phyloP scores from a whole-genome alignment of 2,329 filamentous ascomycete genomes.

The Cytospora chrysosperma region DNA sequence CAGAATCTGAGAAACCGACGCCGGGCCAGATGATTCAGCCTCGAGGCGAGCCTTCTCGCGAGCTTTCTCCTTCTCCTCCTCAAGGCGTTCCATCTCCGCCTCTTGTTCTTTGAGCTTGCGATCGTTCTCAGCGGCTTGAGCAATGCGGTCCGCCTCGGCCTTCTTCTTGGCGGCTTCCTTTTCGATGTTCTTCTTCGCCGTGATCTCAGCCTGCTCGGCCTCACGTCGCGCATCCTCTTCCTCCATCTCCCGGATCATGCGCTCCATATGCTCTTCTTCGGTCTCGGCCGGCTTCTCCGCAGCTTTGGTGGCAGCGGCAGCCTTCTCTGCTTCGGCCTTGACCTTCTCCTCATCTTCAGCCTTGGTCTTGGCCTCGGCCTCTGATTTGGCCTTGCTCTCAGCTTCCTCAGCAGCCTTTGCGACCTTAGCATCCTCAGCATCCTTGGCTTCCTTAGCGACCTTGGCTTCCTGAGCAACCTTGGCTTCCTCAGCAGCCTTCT shows the following conservation, averaged over 20 bases:
- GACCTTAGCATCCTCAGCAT: slow-evolving; percentile 36
- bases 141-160: slow-evolving; percentile 43
- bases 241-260: slow-evolving; percentile 63
- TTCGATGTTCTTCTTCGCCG: slow-evolving; percentile 42
- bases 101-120: slow-evolving; percentile 71
- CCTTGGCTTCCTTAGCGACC: slow-evolving; percentile 33
- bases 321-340: slow-evolving; percentile 38
- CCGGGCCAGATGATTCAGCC: slow-evolving; percentile 45
- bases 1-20: slow-evolving; percentile 53
- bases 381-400: slow-evolving; percentile 30
- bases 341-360: slow-evolving; percentile 31
- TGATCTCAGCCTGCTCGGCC: slow-evolving; percentile 46
- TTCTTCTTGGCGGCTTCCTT: slow-evolving; percentile 46
- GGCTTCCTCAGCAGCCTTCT: slow-evolving; percentile 19
- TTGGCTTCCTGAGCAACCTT: slow-evolving; percentile 23
- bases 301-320: slow-evolving; percentile 32
- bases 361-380: slow-evolving; percentile 32
- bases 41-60: slow-evolving; percentile 51
- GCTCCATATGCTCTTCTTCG: slow-evolving; percentile 54
- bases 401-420: slow-evolving; percentile 33
- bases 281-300: slow-evolving; percentile 33
- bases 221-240: slow-evolving; percentile 53
- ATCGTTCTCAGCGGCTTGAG: slow-evolving; percentile 56
- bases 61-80: slow-evolving; percentile 66
- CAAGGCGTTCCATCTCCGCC: slow-evolving; percentile 68